phyloP scores from a whole-genome alignment of 345 rosid genomes.

The Citrus trifoliata region DNA sequence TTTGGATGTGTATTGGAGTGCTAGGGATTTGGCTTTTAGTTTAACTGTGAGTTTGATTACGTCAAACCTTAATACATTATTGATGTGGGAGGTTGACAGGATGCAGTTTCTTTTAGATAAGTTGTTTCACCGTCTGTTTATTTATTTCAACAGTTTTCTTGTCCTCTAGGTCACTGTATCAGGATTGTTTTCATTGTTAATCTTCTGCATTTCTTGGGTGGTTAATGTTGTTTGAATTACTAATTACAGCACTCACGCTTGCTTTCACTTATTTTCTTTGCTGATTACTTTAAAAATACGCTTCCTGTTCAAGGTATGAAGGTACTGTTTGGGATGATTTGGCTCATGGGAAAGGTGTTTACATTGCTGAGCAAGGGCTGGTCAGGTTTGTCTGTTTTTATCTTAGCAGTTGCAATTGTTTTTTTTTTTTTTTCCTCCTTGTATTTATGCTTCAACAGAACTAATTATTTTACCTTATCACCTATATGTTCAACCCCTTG shows the following conservation, averaged over 20 bases:
- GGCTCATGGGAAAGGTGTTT: slow-evolving; percentile 98
- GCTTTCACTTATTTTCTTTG: not conserved
- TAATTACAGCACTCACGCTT: too few species aligned
- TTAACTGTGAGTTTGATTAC: not conserved
- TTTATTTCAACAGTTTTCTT: not conserved
- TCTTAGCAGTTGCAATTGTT: not conserved
- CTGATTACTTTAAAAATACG: slow-evolving; percentile 11
- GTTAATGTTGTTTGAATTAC: not conserved
- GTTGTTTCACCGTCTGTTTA: not conserved
- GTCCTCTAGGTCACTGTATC: not conserved
- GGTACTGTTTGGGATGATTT: slow-evolving; percentile 95
- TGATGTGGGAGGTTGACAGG: not conserved
- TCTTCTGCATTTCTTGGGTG: not conserved
- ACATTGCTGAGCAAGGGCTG: slow-evolving; percentile 69
- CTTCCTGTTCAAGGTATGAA: slow-evolving; percentile 59
- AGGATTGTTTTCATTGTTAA: not conserved
- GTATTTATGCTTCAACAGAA: not conserved
- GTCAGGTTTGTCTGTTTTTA: slow-evolving; percentile 52
- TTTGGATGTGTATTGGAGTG: not conserved
- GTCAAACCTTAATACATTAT: not conserved
- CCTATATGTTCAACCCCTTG: not conserved
- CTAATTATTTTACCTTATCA: not conserved
- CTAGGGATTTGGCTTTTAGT: not conserved
- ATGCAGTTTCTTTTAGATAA: not conserved
- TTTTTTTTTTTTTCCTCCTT: not conserved